Evolutionary conservation across 1,284 basidiomycete species (phyloP).

Genomic region (Ganoderma lingzhi): DNA sequence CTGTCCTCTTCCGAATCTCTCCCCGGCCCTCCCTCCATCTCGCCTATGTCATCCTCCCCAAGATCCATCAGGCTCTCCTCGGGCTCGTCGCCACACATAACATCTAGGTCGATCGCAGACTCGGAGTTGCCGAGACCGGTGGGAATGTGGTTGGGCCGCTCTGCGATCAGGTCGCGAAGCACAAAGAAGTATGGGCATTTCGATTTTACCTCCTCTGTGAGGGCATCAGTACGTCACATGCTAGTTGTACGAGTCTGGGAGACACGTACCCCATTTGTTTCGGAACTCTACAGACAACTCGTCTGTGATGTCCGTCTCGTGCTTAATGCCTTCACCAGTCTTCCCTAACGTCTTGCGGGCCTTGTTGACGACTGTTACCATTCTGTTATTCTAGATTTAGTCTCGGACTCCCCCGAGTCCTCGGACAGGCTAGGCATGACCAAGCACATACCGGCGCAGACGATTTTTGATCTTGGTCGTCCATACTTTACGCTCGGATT

Average conservation of each 20-base stretch:
- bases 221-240: too few relatives aligned
- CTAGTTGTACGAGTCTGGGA: too few relatives aligned
- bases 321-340: neutral
- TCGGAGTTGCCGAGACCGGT: slow-evolving; percentile 1
- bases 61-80: too few relatives aligned
- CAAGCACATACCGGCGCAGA: neutral
- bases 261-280: neutral
- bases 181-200: neutral
- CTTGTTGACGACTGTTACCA: neutral
- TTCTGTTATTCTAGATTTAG: neutral
- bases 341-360: neutral
- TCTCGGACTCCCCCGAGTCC: too few relatives aligned
- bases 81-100: neutral
- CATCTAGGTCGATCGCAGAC: neutral
- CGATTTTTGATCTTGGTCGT: neutral
- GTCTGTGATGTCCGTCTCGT: neutral
- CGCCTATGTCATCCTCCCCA: too few relatives aligned
- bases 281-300: neutral
- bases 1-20: neutral
- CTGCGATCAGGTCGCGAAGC: neutral
- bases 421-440: too few relatives aligned
- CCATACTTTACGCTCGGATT: neutral
- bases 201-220: neutral
- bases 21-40: neutral
- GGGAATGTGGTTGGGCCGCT: neutral